Conservation (phyloP, 345 rosid species). For the Rhodamnia rubescens region DNA sequence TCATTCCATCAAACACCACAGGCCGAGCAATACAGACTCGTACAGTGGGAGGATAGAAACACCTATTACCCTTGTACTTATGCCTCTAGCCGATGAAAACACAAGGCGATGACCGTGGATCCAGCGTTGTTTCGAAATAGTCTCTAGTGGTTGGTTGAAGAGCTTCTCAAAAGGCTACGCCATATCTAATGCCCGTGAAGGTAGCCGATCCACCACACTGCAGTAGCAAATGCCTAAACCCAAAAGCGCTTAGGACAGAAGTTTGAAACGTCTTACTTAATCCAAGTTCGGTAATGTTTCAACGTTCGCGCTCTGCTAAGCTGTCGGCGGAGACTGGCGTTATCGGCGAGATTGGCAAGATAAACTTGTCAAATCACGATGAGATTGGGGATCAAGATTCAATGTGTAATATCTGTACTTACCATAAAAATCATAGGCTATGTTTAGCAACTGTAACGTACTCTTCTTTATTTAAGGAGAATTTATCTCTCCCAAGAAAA, state of each 20-base stretch:
- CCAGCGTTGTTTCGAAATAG: neutral
- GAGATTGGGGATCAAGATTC: too few species aligned
- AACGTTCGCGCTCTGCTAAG: neutral
- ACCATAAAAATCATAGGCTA: too few species aligned
- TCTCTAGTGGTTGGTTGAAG: neutral
- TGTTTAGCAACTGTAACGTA: too few species aligned
- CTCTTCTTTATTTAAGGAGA: too few species aligned
- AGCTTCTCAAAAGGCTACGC: neutral
- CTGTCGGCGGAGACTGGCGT: too few species aligned
- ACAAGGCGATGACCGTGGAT: neutral
- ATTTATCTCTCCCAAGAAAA: too few species aligned
- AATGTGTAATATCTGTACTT: too few species aligned
- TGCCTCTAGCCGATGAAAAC: neutral
- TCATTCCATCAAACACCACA: neutral
- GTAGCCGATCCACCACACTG: neutral
- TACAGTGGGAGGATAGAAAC: neutral
- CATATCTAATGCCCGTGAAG: neutral
- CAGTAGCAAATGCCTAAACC: neutral
- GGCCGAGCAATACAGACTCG: neutral
- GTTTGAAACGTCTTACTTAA: neutral
- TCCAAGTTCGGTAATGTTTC: neutral
- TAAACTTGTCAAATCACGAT: too few species aligned
- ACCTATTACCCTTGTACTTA: neutral
- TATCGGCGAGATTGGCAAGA: too few species aligned
- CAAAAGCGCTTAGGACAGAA: neutral